Evolutionary conservation across 2,329 filamentous ascomycete genomes (phyloP), one percentile per base, ranked within the genome.

Genomic region (Pezicula rhizophila): DNA sequence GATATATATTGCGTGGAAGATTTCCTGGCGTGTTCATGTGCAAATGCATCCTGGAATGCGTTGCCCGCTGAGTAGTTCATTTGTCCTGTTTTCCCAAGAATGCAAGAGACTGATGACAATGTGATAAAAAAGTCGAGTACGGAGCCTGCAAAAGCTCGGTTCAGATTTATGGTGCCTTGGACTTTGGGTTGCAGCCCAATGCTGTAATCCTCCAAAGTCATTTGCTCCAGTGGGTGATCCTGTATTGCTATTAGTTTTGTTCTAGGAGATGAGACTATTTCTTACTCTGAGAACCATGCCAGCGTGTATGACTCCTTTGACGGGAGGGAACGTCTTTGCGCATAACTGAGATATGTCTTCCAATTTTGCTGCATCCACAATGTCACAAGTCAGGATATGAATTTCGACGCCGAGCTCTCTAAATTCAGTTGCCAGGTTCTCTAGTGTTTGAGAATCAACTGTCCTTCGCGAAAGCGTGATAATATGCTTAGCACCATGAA

Each of bases 61-160:
- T 67, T 68, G 1, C 60, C 69, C 3, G 66, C 62, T 4, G 53
- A 52, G 43, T 61, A 60, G 10, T 45, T 70, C 57, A 25, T 59
- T 59, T 11, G 58, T 49, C 38, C 61, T 60, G 8, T 66, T 63
- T 34, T 59, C 6, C 59, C 59, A 1, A 45, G 31, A 1, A 59
- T 48, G 4, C 48, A 44, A 20, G 42, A 33, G 14, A 45, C 33
- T 2, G 42, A 45, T 20, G 42, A 45, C 3, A 45, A 25, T 54
- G 57, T 31, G 53, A 52, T 6, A 48, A 46, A 5, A 57, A 60
- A 12, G 55, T 59, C 15, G 55, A 46, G 11, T 50, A 33, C 25
- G 15, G 45, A 44, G 15, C 8, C 20, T 20, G 14, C 34, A 33
- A 50, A 45, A 20, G 50, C 42, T 39, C 37, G 23, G n/a, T 51